Evolutionary conservation across 2,329 filamentous ascomycete species (phyloP), one percentile per base, ranked within the genome.

Genomic region (Ilyonectria sp.): DNA sequence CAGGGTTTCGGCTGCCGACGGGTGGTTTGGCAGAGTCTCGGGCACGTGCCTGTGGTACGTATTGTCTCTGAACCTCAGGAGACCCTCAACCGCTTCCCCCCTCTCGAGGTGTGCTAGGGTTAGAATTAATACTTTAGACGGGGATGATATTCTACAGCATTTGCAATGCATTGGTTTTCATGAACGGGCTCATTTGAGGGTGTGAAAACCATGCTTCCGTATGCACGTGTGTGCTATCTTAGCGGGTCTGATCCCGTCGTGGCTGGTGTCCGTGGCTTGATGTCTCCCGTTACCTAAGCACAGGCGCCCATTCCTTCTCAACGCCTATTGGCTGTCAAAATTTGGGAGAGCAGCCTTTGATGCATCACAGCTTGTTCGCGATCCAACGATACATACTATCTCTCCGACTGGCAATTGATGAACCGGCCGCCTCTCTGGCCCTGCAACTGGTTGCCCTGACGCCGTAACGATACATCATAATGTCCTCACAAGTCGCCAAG

Each of bases 401-500:
- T 53, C 35, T 44, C 47, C 50, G 59, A 69, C 31, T 19, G 63
- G 60, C 46, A 74, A 68, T 71, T 64, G 58, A 61, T 60, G 47
- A 67, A 57, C 59, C 52, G 56, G 26, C 56, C 49, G 59, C 59
- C 21, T 57, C 40, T 46, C 49, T 62, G 59, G 64, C 58, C 46
- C 37, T 43, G 49, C 17, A 62, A 50, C 56, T 26, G 56, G 47
- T 40, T 43, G 47, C 59, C 19, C 13, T 5, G 37, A 54, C 31
- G 21, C 31, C 29, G n/a, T 54, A 37, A 35, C 10, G 15, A 58
- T 23, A 33, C 23, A n/a, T 2, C 17, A 69, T 4, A 6, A 85
- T 85, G 83, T 81, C 83, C 19, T 81, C 80, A 10, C 80, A 79
- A 69, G 74, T 82, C n/a, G 79, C 79, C 21, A 81, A 79, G 69